These are phyloP conservation scores for Blastocystis sp. DNA, from an alignment of 352 stramenopile species.

Conservation along the genomic window DNA sequence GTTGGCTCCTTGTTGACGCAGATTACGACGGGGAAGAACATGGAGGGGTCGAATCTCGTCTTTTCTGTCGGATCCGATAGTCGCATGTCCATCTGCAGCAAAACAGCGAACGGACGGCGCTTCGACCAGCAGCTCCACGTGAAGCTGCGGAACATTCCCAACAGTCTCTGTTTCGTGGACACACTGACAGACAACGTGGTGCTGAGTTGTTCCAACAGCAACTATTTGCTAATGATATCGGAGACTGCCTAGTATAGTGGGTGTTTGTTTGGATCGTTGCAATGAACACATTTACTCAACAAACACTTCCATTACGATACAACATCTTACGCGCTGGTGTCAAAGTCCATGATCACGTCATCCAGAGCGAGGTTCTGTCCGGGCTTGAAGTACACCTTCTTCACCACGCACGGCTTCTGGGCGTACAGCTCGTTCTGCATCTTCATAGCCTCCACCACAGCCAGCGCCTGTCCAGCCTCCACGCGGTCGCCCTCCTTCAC, in stretches of 20 bases:
- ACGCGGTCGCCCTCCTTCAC: conserved; percentile 34
- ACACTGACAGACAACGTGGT: conserved; percentile 5
- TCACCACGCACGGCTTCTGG: conserved; percentile 74
- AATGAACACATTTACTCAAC: no score
- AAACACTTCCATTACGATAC: no score
- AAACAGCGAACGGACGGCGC: conserved; percentile 4
- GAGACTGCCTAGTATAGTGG: conserved; percentile 19
- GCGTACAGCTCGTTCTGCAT: conserved; percentile 91
- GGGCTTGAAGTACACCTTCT: conserved; percentile 68
- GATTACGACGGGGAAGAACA: conserved; percentile 22
- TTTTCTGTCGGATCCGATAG: not conserved
- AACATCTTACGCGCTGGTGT: conserved; percentile 59
- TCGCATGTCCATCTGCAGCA: conserved; percentile 12
- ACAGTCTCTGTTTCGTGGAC: conserved; percentile 32
- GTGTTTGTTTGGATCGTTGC: no score
- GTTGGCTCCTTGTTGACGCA: no score
- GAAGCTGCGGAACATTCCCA: conserved; percentile 17
- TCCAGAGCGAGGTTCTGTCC: conserved; percentile 79
- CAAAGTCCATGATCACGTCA: conserved; percentile 79
- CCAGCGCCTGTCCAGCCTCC: conserved; percentile 79
- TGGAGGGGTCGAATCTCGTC: conserved; percentile 10
- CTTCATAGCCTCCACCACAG: conserved; percentile 92
- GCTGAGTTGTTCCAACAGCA: conserved; percentile 8
- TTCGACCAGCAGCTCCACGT: conserved; percentile 33
- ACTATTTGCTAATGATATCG: conserved; percentile 15